A percentile compares a stretch with the other conserved stretches of the same genome.
Conservation (phyloP, 371 early-diverging fungal genomes). For the Lichtheimia ornata region DNA sequence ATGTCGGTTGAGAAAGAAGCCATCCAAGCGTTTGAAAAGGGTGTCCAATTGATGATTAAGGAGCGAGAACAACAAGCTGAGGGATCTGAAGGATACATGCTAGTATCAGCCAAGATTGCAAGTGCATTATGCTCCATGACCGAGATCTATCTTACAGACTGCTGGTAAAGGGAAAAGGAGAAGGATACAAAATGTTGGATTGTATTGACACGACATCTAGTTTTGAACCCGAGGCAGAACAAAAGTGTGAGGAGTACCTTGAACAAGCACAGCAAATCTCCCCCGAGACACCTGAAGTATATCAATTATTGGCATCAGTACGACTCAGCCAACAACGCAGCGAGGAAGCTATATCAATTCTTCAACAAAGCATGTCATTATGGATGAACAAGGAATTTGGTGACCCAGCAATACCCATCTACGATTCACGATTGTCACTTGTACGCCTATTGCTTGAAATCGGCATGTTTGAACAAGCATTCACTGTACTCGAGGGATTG, state of each 20-base stretch:
- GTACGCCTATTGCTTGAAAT: slow-evolving; percentile 85
- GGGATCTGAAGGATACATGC: slow-evolving; percentile 44
- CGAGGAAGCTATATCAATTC: slow-evolving; percentile 77
- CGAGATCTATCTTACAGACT: slow-evolving; percentile 96
- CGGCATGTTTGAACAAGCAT: slow-evolving; percentile 75
- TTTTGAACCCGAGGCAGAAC: slow-evolving; percentile 90
- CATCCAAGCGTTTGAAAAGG: slow-evolving; percentile 76
- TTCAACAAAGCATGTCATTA: slow-evolving; percentile 68
- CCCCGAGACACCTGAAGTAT: slow-evolving; percentile 80
- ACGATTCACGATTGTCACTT: slow-evolving; percentile 75
- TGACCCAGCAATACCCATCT: slow-evolving; percentile 72
- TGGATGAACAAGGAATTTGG: slow-evolving; percentile 73
- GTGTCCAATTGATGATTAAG: slow-evolving; percentile 71
- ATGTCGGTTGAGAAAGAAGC: slow-evolving; percentile 79
- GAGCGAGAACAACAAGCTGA: slow-evolving; percentile 25
- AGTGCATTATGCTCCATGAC: slow-evolving; percentile 91
- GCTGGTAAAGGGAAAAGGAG: slow-evolving; percentile 65
- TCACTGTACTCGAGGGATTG: slow-evolving; percentile 75
- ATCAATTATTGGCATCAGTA: slow-evolving; percentile 89
- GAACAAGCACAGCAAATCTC: slow-evolving; percentile 68
- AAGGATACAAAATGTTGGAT: not conserved
- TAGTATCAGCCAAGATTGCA: slow-evolving; percentile 68
- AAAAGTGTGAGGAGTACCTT: slow-evolving; percentile 76
- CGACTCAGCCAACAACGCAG: slow-evolving; percentile 82
- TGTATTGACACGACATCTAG: slow-evolving; percentile 30